Conservation (phyloP, 768 basidiomycete genomes). For the Boletus eberwhitei region DNA sequence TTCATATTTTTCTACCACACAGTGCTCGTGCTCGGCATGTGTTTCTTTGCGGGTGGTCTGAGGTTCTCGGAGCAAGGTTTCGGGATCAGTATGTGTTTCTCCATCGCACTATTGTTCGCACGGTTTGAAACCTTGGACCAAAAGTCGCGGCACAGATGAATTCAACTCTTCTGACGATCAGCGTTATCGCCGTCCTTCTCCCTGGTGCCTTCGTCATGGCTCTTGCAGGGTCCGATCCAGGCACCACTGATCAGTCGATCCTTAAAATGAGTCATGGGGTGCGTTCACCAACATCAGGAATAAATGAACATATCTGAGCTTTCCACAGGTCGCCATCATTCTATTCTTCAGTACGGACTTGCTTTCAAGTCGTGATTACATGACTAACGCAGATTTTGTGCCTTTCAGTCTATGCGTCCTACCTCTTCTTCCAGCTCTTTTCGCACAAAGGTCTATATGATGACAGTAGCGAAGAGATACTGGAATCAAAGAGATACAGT, state of each 20-base stretch:
- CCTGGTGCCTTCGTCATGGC: conserved; percentile 76
- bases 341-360: conserved; percentile 65
- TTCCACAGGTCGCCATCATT: conserved; percentile 63
- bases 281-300: conserved; percentile 17
- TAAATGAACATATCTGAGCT: conserved; percentile 4
- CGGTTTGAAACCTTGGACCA: background rate
- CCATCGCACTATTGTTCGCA: background rate
- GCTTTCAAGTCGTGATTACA: background rate
- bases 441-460: conserved; percentile 74
- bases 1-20: background rate
- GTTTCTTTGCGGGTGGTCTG: conserved; percentile 79
- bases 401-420: conserved; percentile 63
- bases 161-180: conserved; percentile 69
- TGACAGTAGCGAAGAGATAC: conserved; percentile 37
- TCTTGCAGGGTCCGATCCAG: conserved; percentile 28
- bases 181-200: conserved; percentile 74
- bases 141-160: conserved; percentile 71
- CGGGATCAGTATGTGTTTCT: conserved; percentile 51
- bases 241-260: conserved; percentile 43
- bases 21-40: conserved; percentile 85
- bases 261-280: conserved; percentile 78
- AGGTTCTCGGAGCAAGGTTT: conserved; percentile 79
- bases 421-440: conserved; percentile 76
- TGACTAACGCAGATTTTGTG: background rate
- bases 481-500: conserved; percentile 39